These are phyloP conservation scores for Fusarium albosuccineum DNA, from an alignment of 2,329 filamentous ascomycete species.

Conservation along the genomic window DNA sequence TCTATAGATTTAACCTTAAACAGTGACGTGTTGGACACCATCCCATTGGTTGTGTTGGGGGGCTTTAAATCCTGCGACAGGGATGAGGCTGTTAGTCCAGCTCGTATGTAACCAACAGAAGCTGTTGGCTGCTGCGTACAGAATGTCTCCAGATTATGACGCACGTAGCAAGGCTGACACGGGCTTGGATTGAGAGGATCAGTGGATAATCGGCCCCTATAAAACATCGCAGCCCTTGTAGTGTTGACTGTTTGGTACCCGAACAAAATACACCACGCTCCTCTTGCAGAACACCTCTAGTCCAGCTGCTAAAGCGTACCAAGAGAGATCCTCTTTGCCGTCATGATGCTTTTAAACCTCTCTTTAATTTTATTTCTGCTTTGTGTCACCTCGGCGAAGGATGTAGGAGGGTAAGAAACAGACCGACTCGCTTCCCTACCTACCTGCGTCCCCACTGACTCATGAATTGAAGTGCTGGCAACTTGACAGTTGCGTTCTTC, in stretches of 20 bases:
- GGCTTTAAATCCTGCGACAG: background rate
- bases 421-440: no score
- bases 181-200: background rate
- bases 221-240: background rate
- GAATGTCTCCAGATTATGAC: background rate
- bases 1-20: background rate
- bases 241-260: background rate
- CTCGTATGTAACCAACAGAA: background rate
- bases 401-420: conserved; percentile 1
- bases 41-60: background rate
- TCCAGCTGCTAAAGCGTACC: background rate
- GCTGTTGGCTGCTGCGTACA: background rate
- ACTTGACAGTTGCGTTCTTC: background rate
- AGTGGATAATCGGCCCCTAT: background rate
- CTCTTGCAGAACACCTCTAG: background rate
- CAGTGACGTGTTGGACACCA: background rate
- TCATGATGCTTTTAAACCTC: background rate
- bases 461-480: background rate
- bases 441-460: background rate
- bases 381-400: background rate
- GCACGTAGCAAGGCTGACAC: background rate
- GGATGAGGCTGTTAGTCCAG: background rate
- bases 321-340: background rate
- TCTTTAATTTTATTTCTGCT: background rate
- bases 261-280: background rate